Evolutionary conservation across 169 alveolate species (phyloP), one percentile per base, ranked within the genome.

Genomic region (Blepharisma undulans): DNA sequence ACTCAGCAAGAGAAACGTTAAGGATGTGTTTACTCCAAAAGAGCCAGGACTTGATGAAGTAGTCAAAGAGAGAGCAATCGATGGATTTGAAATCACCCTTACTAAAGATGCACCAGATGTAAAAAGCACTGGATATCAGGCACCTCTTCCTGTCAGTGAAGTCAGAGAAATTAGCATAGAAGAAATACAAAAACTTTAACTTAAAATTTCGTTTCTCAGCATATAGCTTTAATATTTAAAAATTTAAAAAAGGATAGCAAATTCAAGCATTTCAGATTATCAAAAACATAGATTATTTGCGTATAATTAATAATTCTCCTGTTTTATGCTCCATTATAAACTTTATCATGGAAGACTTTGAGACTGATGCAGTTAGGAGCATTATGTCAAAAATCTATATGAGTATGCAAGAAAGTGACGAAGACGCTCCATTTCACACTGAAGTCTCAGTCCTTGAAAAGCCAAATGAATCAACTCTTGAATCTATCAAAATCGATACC

Each of bases 51-150:
- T 80, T 80, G 74, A 30, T 22, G 88, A 80, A 16, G 88, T 80
- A 27, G 14, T 19, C n/a, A 80, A 29, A 18, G 88, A 80, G 32
- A 80, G 88, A 27, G 22, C 16, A 16, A 21, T 80, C 32, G 88
- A 80, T 16, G 88, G 88, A 80, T 10, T 80, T 80, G 88, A 80
- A 48, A 87, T 87, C 48, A 87, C 91, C 14, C 30, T 87, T 8
- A 81, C 82, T 81, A 87, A 81, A 19, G 32, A 87, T 30, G 90
- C 90, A 22, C 90, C 74, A 4, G 91, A 87, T 25, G 34, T 30
- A 6, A 48, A 27, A 33, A 30, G 76, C 84, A 59, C 92, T 61
- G 92, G 92, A 19, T 88, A 74, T 30, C 92, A 88, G 91, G 90
- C 89, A 4, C 92, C 92, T 27, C 29, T 88, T 33, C 90, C 92